Evolutionary conservation across 1,139 yeast genomes (phyloP).

Genomic region (Kluyveromyces sp.): DNA sequence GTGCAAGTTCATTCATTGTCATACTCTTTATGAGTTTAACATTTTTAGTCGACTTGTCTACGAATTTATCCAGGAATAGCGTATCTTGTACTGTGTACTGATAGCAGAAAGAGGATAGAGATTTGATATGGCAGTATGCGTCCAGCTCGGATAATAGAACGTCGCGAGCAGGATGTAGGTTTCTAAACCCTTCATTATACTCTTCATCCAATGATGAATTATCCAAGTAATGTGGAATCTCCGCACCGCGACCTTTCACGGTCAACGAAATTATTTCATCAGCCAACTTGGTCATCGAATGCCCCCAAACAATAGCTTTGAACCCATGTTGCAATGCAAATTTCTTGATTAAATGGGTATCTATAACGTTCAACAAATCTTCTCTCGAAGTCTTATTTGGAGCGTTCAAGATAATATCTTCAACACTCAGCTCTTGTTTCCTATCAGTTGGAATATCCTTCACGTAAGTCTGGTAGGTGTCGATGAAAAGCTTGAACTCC

Average conservation of each 20-base stretch:
- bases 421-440: not conserved
- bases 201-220: slow-evolving; percentile 34
- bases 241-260: slow-evolving; percentile 84
- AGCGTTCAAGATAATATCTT: slow-evolving; percentile 22
- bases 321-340: slow-evolving; percentile 42
- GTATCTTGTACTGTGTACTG: slow-evolving; percentile 17
- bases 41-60: slow-evolving; percentile 7
- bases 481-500: slow-evolving; percentile 14
- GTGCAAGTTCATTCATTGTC: slow-evolving; percentile 73
- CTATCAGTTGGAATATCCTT: not conserved
- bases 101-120: slow-evolving; percentile 19
- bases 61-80: slow-evolving; percentile 12
- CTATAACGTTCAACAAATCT: slow-evolving; percentile 49
- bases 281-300: slow-evolving; percentile 78
- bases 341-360: slow-evolving; percentile 40
- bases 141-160: slow-evolving; percentile 58
- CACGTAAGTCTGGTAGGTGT: slow-evolving; percentile 8
- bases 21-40: slow-evolving; percentile 47
- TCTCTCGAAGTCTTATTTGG: slow-evolving; percentile 52
- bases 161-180: slow-evolving; percentile 69
- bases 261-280: slow-evolving; percentile 70
- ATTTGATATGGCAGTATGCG: slow-evolving; percentile 34
- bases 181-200: slow-evolving; percentile 32
- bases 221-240: slow-evolving; percentile 47
- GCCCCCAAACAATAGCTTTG: slow-evolving; percentile 59